A percentile compares a stretch with the other conserved stretches of the same genome.
These are phyloP conservation scores for Ustilago xerochloae DNA, from an alignment of 1,284 basidiomycete genomes.

Conservation along the genomic window DNA sequence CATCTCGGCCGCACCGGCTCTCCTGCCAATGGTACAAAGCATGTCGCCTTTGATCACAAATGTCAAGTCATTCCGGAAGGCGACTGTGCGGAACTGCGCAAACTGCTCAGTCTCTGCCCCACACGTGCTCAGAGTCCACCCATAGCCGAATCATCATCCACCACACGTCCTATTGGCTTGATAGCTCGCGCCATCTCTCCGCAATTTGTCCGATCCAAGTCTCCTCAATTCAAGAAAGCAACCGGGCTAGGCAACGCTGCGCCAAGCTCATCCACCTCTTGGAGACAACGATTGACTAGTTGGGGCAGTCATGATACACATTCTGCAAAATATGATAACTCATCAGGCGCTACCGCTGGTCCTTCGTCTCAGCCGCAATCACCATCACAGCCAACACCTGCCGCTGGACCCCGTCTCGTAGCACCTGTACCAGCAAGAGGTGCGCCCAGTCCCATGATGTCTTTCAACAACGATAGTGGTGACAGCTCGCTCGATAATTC, in stretches of 20 bases:
- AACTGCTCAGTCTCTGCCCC: conserved; percentile 34
- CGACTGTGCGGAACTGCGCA: conserved; percentile 39
- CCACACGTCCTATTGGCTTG: conserved; percentile 2
- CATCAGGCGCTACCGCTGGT: conserved; percentile 3
- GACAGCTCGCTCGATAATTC: conserved; percentile 13
- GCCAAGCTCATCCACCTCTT: conserved; percentile 10
- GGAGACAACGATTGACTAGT: conserved; percentile 28
- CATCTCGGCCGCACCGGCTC: conserved; percentile 7
- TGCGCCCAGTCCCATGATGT: conserved; percentile 10
- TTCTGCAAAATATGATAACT: too few relatives aligned
- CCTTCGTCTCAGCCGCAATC: neutral
- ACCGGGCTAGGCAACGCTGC: conserved; percentile 8
- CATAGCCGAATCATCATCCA: conserved; percentile 12
- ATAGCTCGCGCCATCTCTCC: conserved; percentile 42
- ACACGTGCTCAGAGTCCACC: conserved; percentile 34
- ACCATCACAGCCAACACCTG: too few relatives aligned
- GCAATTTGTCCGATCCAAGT: conserved; percentile 22
- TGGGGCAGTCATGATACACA: conserved; percentile 22
- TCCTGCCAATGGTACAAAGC: conserved; percentile 18
- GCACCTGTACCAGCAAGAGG: conserved; percentile 31
- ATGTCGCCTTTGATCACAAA: conserved; percentile 36
- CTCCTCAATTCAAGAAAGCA: conserved; percentile 12
- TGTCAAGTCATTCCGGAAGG: conserved; percentile 46
- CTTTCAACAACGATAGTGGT: conserved; percentile 13
- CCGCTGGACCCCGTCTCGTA: conserved; percentile 23